A percentile compares a stretch with the other conserved stretches of the same genome.
Conservation (phyloP, 768 basidiomycete genomes). For the Pulveroboletus ravenelii region DNA sequence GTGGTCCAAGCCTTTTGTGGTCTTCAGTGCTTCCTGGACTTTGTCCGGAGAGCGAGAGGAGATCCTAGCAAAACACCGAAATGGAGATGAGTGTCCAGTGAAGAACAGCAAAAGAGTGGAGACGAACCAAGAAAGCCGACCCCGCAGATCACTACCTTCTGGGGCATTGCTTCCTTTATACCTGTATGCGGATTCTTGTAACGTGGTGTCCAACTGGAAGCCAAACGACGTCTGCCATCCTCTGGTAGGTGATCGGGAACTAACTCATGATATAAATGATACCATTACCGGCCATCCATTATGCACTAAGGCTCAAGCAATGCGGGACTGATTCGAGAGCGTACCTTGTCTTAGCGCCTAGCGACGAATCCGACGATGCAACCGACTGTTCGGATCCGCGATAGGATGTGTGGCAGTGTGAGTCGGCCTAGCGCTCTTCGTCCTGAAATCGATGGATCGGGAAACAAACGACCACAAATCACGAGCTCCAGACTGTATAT, state of each 20-base stretch:
- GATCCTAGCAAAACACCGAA: slow-evolving; percentile 46
- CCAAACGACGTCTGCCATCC: too few relatives aligned
- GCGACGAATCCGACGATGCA: too few relatives aligned
- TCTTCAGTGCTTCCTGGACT: slow-evolving; percentile 33
- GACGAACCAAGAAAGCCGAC: slow-evolving; percentile 57
- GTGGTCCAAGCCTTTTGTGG: slow-evolving; percentile 29
- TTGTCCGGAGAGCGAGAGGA: slow-evolving; percentile 54
- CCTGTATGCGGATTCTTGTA: not conserved
- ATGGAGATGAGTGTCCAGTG: not conserved
- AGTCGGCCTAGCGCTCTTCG: not conserved
- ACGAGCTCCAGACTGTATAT: not conserved
- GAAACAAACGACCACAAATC: not conserved
- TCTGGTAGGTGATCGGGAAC: not conserved
- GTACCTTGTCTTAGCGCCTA: too few relatives aligned
- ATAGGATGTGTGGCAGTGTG: slow-evolving; percentile 7
- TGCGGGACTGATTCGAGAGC: too few relatives aligned
- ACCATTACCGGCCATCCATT: too few relatives aligned
- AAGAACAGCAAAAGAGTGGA: slow-evolving; percentile 4
- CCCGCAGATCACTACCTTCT: slow-evolving; percentile 49
- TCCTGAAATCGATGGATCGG: not conserved
- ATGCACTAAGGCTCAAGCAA: too few relatives aligned
- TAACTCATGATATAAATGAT: too few relatives aligned
- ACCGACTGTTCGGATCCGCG: too few relatives aligned
- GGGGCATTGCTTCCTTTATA: slow-evolving; percentile 14
- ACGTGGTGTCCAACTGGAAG: not conserved